A percentile compares a stretch with the other conserved stretches of the same genome.
These are phyloP conservation scores for Candida sithepensis DNA, from an alignment of 805 yeast species.

Conservation along the genomic window DNA sequence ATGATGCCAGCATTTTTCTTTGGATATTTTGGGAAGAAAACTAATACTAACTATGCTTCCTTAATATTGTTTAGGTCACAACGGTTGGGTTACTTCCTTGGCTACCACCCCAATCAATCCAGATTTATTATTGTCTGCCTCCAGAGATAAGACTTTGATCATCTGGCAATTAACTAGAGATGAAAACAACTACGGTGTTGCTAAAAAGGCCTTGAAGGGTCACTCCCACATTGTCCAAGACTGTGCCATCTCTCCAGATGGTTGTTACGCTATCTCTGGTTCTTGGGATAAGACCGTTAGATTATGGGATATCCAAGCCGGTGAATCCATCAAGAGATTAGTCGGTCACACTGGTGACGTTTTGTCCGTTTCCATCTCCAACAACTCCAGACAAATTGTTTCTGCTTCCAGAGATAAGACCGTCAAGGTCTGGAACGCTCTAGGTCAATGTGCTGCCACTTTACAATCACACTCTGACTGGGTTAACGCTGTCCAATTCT, in stretches of 20 bases:
- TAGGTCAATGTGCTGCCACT: constrained; percentile 95
- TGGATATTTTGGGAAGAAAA: too few species aligned
- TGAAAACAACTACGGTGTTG: constrained; percentile 96
- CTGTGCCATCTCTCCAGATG: constrained; percentile 96
- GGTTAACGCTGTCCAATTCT: constrained; percentile 97
- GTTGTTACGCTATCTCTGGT: constrained; percentile 95
- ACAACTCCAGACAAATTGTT: constrained; percentile 95
- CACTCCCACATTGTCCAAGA: constrained; percentile 99
- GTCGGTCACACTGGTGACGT: constrained; percentile 98
- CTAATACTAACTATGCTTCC: constrained; percentile 6
- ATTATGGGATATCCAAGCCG: constrained; percentile 95
- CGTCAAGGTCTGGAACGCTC: constrained; percentile 98
- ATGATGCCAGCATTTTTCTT: too few species aligned
- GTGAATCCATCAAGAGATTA: constrained; percentile 90
- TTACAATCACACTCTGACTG: constrained; percentile 97
- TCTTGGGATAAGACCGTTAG: constrained; percentile 99
- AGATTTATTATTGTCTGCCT: constrained; percentile 95
- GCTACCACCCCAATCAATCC: constrained; percentile 98
- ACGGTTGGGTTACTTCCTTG: constrained; percentile 97
- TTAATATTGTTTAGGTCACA: constrained; percentile 48
- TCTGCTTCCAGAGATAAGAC: constrained; percentile 99
- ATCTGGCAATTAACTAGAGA: constrained; percentile 97
- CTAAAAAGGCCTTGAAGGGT: constrained; percentile 95
- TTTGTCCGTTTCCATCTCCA: constrained; percentile 92
- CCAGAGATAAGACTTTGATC: constrained; percentile 98